phyloP scores from a whole-genome alignment of 441 rosid species.

The Cnidoscolus chayamansa region DNA sequence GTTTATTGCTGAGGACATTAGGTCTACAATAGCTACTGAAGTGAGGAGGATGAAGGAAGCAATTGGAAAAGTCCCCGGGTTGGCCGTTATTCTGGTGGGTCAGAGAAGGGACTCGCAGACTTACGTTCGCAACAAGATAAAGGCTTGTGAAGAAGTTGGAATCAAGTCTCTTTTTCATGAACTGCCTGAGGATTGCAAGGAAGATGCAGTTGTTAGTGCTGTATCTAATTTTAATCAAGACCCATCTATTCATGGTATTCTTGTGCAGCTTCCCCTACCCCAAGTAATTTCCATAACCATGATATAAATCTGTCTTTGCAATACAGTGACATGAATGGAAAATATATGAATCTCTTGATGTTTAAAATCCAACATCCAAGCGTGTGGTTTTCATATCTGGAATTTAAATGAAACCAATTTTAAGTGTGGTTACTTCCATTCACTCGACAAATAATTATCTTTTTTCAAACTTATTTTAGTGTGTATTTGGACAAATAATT shows the following conservation, averaged over 20 bases:
- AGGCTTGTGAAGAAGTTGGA: constrained; percentile 82
- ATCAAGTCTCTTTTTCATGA: constrained; percentile 62
- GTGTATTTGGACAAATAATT: not conserved
- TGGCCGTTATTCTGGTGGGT: constrained; percentile 87
- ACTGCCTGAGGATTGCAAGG: constrained; percentile 54
- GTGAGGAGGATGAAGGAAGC: constrained; percentile 67
- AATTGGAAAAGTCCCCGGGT: constrained; percentile 74
- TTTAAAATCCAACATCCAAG: not conserved
- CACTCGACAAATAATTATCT: not conserved
- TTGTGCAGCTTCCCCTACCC: constrained; percentile 93
- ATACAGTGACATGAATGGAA: constrained; percentile 7
- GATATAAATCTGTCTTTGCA: not conserved
- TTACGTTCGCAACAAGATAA: constrained; percentile 77
- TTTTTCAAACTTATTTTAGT: not conserved
- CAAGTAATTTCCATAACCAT: constrained; percentile 52
- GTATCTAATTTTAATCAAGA: constrained; percentile 53
- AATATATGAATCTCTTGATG: not conserved
- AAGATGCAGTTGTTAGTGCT: constrained; percentile 46
- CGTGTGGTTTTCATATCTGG: not conserved
- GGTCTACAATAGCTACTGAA: constrained; percentile 50
- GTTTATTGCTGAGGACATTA: constrained; percentile 70
- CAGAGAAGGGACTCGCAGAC: constrained; percentile 73
- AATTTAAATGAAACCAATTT: not conserved
- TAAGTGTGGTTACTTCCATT: not conserved
- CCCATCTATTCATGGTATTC: constrained; percentile 75